A percentile compares a stretch with the other conserved stretches of the same genome.
These are phyloP conservation scores for Syzygium grande DNA, from an alignment of 345 rosid species.

Conservation along the genomic window DNA sequence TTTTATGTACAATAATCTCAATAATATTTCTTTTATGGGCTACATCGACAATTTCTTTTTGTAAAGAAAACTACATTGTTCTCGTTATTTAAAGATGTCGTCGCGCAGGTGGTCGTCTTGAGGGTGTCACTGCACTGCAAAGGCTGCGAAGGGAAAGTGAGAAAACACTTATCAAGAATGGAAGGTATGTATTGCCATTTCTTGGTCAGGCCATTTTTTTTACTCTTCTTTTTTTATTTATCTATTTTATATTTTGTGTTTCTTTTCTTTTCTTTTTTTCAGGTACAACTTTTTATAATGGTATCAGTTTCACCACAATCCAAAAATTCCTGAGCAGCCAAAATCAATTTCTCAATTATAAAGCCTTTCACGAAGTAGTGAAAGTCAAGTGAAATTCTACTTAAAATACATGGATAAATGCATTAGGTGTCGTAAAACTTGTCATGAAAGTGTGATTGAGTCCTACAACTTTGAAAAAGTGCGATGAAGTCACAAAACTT, in stretches of 20 bases:
- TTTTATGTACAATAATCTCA: neutral
- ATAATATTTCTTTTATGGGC: neutral
- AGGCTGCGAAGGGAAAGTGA: constrained; percentile 45
- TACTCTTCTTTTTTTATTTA: neutral
- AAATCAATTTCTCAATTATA: neutral
- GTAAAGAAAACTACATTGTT: neutral
- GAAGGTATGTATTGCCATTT: constrained; percentile 17
- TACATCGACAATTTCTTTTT: neutral
- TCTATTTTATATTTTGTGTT: neutral
- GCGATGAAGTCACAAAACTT: too few species aligned
- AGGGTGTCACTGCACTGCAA: constrained; percentile 47
- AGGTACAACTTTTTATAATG: neutral
- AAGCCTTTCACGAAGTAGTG: neutral
- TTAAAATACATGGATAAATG: neutral
- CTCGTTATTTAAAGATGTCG: neutral
- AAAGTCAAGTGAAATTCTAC: neutral
- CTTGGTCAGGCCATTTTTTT: too few species aligned
- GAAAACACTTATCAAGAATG: constrained; percentile 48
- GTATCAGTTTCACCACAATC: neutral
- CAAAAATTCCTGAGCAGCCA: neutral
- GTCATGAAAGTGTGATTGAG: too few species aligned
- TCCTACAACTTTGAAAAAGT: too few species aligned
- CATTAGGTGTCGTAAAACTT: too few species aligned
- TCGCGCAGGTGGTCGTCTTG: constrained; percentile 35
- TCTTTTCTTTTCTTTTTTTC: neutral